phyloP scores from a whole-genome alignment of 2,329 filamentous ascomycete species.

The Kalaharituber pfeilii region DNA sequence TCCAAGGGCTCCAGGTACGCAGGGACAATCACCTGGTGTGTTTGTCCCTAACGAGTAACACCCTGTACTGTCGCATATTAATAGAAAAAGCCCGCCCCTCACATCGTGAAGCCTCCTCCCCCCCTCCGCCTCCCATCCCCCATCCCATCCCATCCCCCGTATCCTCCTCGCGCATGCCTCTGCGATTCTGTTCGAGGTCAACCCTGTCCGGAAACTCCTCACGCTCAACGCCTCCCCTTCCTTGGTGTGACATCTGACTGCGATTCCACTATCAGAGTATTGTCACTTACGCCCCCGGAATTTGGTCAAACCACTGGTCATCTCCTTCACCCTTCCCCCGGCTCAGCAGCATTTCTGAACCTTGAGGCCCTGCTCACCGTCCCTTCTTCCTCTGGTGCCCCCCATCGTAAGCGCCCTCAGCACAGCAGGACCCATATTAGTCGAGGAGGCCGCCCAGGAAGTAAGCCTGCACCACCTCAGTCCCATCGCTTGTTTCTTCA shows the following conservation, averaged over 20 bases:
- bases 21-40: too few species aligned
- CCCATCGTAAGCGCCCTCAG: neutral
- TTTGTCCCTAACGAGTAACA: too few species aligned
- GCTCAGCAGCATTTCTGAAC: too few species aligned
- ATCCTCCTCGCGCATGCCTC: neutral
- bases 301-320: too few species aligned
- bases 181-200: too few species aligned
- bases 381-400: neutral
- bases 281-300: neutral
- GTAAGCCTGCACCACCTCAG: neutral
- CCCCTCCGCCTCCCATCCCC: too few species aligned
- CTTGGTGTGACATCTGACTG: neutral
- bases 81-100: neutral
- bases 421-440: slow-evolving; percentile 1
- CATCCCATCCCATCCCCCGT: neutral
- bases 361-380: neutral
- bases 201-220: too few species aligned
- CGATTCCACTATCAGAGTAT: neutral
- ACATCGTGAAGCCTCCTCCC: neutral
- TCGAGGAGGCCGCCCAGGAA: neutral
- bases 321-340: too few species aligned
- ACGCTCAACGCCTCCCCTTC: too few species aligned
- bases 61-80: neutral
- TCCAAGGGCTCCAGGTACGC: too few species aligned
- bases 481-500: neutral